phyloP scores from a whole-genome alignment of 768 basidiomycete genomes.

The Lentinula raphanica region DNA sequence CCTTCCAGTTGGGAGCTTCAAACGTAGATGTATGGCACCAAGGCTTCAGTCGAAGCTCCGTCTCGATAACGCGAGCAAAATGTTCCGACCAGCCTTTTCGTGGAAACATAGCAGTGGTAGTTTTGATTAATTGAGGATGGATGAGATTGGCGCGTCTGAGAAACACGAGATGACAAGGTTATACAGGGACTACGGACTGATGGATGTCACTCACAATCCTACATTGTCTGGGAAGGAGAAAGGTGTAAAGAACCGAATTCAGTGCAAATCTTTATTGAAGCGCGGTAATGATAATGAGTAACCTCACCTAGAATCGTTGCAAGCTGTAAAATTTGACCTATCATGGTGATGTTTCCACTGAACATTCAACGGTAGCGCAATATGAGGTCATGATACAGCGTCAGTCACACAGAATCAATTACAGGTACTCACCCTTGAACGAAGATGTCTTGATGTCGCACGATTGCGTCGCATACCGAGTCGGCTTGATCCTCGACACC shows the following conservation, averaged over 20 bases:
- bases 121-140: constrained; percentile 34
- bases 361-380: not conserved
- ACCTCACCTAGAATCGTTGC: constrained; percentile 41
- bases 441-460: constrained; percentile 43
- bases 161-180: not conserved
- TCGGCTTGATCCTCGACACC: constrained; percentile 47
- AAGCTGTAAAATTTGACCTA: constrained; percentile 46
- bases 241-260: not conserved
- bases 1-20: constrained; percentile 39
- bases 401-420: too few relatives aligned
- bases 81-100: constrained; percentile 40
- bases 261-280: too few relatives aligned
- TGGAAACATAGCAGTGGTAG: constrained; percentile 35
- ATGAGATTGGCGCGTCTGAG: constrained; percentile 38
- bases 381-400: not conserved
- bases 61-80: constrained; percentile 38
- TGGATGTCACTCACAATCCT: constrained; percentile 30
- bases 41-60: constrained; percentile 40
- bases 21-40: constrained; percentile 49
- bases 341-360: constrained; percentile 45
- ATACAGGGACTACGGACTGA: not conserved
- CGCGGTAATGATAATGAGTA: not conserved
- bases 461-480: constrained; percentile 45
- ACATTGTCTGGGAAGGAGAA: constrained; percentile 34
- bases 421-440: constrained; percentile 35